A percentile compares a stretch with the other conserved stretches of the same genome.
Conservation (phyloP, 257 asterid genomes). For the Solanum gandarillasii region DNA sequence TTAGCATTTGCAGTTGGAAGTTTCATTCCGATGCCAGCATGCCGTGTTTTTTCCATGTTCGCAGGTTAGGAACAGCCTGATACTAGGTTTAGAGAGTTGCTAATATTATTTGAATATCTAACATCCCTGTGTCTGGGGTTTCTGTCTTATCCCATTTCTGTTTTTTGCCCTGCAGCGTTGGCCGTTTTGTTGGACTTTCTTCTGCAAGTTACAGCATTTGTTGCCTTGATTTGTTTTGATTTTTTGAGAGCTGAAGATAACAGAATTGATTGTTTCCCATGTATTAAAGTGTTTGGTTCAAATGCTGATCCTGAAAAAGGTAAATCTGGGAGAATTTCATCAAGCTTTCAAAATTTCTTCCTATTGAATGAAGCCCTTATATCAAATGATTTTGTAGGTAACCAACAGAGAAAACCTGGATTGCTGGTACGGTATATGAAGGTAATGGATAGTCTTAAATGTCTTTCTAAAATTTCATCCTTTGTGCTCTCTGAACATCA, state of each 20-base stretch:
- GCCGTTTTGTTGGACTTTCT: slow-evolving; percentile 97
- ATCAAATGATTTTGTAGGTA: slow-evolving; percentile 38
- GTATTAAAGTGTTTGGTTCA: slow-evolving; percentile 50
- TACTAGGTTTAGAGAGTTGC: not conserved
- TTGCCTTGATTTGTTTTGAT: slow-evolving; percentile 90
- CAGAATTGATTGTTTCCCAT: slow-evolving; percentile 89
- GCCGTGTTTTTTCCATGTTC: slow-evolving; percentile 97
- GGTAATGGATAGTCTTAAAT: slow-evolving; percentile 34
- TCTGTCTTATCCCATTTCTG: slow-evolving; percentile 5
- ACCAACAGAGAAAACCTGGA: slow-evolving; percentile 64
- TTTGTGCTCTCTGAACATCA: not conserved
- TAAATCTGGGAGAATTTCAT: slow-evolving; percentile 12
- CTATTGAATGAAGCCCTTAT: slow-evolving; percentile 3
- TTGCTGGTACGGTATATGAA: slow-evolving; percentile 84
- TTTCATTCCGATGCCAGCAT: slow-evolving; percentile 97
- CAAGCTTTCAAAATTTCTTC: slow-evolving; percentile 3
- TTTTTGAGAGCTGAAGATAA: slow-evolving; percentile 91
- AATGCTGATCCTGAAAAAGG: slow-evolving; percentile 64
- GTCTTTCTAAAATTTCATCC: not conserved
- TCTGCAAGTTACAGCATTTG: slow-evolving; percentile 97
- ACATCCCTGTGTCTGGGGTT: not conserved
- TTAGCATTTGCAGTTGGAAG: slow-evolving; percentile 99
- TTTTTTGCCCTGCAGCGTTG: slow-evolving; percentile 58
- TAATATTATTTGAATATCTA: not conserved
- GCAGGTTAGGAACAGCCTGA: slow-evolving; percentile 49